Base-by-base conservation (phyloP, 2,329 filamentous ascomycete species). In the Fusarium nygamai region DNA sequence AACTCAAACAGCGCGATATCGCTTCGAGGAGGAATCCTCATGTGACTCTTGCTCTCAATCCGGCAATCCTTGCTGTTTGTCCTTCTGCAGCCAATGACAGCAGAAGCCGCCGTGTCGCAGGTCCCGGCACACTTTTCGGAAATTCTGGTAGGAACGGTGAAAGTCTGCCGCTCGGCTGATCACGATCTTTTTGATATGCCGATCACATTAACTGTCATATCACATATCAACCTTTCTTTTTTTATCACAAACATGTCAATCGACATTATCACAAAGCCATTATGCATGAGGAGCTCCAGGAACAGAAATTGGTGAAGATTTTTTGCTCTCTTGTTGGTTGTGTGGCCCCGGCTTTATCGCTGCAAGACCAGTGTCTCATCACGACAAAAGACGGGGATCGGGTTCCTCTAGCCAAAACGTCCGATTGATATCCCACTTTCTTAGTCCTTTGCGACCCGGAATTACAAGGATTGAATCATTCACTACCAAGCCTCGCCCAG, bases 361-460 rank as follows among this genome's bases (percentile, higher is more conserved):
- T 67, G 65, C 76, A 74, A 76, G 76, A 71, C 76, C 76, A 78
- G 65, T 78, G 76, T 78, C 76, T 76, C 72, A 69, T 64, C 39
- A 71, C 31, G 53, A 64, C 59, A 62, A 71, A 51, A 69, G 63
- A 65, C 53, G 67, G 57, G 61, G 71, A 62, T 63, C 27, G n/a
- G 38, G 38, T 58, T 59, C 50, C 54, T 54, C 44, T 39, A 58
- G 59, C 46, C 69, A 74, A 76, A 67, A 57, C 72, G 38, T 64
- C 59, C 63, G 46, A 69, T 51, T 46, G 51, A 56, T 48, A 61
- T 50, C 43, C 44, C 54, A 58, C 57, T 64, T 56, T 47, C 20
- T 61, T 65, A 60, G 64, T 50, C 54, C 29, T 56, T n/a, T 36
- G 24, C 17, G 33, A 38, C 59, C 56, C 22, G 39, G 53, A 61